Evolutionary conservation across 73 alveolate species (phyloP).

Genomic region (Tetrahymena malaccensis): DNA sequence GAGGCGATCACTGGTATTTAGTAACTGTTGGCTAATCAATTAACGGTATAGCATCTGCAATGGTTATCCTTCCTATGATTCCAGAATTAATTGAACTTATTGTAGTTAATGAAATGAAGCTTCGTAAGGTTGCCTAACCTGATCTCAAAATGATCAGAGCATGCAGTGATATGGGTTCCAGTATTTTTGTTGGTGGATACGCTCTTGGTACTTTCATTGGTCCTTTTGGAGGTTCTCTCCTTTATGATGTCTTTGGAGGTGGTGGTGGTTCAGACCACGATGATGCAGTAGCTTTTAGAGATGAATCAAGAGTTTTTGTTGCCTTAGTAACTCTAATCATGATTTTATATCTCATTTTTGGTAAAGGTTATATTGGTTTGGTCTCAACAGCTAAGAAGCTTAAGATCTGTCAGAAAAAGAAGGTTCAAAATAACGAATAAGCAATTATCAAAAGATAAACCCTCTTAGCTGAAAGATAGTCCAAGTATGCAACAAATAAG

Average conservation of each 20-base stretch:
- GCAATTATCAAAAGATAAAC: background rate
- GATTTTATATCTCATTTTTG: background rate
- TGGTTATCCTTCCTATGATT: background rate
- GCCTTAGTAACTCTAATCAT: background rate
- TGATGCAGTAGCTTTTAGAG: background rate
- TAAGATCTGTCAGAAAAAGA: background rate
- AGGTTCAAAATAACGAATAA: background rate
- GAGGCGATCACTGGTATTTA: background rate
- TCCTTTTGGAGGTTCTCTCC: background rate
- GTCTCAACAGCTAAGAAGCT: background rate
- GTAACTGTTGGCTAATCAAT: background rate
- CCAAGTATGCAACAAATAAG: background rate
- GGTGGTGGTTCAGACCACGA: background rate
- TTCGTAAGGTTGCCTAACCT: background rate
- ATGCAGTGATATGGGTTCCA: background rate
- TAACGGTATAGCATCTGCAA: background rate
- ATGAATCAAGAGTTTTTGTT: background rate
- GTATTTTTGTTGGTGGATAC: background rate
- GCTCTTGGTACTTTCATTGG: background rate
- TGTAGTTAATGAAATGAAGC: background rate
- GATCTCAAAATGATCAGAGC: background rate
- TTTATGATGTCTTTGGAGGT: background rate
- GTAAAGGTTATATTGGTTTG: background rate
- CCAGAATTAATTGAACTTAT: background rate
- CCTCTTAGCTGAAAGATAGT: background rate